A percentile compares a stretch with the other conserved stretches of the same genome.
These are phyloP conservation scores for Phoma sp. DNA, from an alignment of 2,329 filamentous ascomycete genomes.

Conservation along the genomic window DNA sequence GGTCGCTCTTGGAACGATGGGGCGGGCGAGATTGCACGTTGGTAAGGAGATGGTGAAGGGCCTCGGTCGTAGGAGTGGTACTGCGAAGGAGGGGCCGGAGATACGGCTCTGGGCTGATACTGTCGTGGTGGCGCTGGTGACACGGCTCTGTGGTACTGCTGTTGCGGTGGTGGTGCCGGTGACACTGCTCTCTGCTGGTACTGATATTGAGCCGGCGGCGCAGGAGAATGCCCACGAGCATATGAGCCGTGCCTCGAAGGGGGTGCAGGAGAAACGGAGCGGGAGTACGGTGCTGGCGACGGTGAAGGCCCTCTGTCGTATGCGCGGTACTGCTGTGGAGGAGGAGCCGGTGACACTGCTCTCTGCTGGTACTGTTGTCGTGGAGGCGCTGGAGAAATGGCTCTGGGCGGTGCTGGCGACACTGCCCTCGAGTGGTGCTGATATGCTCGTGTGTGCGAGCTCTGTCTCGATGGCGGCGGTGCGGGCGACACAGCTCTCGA, in stretches of 20 bases:
- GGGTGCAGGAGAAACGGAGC: conserved; percentile 32
- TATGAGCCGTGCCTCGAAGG: conserved; percentile 23
- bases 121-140: conserved; percentile 37
- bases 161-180: conserved; percentile 34
- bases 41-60: conserved; percentile 36
- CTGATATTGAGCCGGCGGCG: conserved; percentile 32
- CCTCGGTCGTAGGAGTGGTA: conserved; percentile 34
- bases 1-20: conserved; percentile 35
- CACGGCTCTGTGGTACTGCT: conserved; percentile 26
- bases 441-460: conserved; percentile 11
- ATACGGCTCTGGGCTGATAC: conserved; percentile 32
- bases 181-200: conserved; percentile 30
- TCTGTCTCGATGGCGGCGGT: conserved; percentile 30
- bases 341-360: conserved; percentile 35
- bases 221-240: conserved; percentile 28
- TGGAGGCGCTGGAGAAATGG: conserved; percentile 30
- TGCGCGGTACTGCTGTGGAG: conserved; percentile 32
- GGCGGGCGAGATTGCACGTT: conserved; percentile 43
- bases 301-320: conserved; percentile 31
- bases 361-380: conserved; percentile 5
- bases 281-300: conserved; percentile 8
- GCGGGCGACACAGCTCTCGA: conserved; percentile 34
- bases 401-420: conserved; percentile 38
- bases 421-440: conserved; percentile 31
- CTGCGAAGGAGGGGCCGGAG: conserved; percentile 39